Conservation (phyloP, 495 filamentous ascomycete genomes). For the Stereocaulon alpinum region DNA sequence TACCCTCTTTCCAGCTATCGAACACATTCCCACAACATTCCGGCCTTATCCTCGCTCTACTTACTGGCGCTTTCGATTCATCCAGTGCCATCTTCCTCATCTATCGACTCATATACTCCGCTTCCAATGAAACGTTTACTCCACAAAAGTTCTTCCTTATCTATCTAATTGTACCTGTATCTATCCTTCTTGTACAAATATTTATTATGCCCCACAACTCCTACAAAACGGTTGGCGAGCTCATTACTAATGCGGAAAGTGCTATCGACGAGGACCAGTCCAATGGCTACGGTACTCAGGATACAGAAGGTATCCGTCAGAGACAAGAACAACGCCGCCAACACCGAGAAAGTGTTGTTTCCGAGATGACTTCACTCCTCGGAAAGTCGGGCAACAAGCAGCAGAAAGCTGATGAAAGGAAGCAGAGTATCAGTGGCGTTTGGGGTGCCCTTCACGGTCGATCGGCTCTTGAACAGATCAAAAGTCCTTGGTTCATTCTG, state of each 20-base stretch:
- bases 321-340: conserved; percentile 52
- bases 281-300: conserved; percentile 32
- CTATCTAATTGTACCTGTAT: conserved; percentile 49
- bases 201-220: conserved; percentile 52
- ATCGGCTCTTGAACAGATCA: conserved; percentile 64
- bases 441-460: conserved; percentile 82
- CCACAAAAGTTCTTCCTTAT: conserved; percentile 54
- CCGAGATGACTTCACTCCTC: conserved; percentile 65
- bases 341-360: conserved; percentile 56
- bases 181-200: conserved; percentile 45
- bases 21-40: conserved; percentile 60
- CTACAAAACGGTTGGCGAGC: conserved; percentile 49
- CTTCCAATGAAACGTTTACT: conserved; percentile 37
- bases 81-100: conserved; percentile 58
- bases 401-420: conserved; percentile 40
- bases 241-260: conserved; percentile 56
- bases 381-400: conserved; percentile 42
- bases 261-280: conserved; percentile 46
- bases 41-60: conserved; percentile 54
- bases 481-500: conserved; percentile 75
- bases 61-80: conserved; percentile 65
- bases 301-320: conserved; percentile 38
- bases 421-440: conserved; percentile 56
- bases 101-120: conserved; percentile 51
- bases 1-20: conserved; percentile 59